phyloP scores from a whole-genome alignment of 805 yeast genomes.

The Wickerhamomyces bovis region DNA sequence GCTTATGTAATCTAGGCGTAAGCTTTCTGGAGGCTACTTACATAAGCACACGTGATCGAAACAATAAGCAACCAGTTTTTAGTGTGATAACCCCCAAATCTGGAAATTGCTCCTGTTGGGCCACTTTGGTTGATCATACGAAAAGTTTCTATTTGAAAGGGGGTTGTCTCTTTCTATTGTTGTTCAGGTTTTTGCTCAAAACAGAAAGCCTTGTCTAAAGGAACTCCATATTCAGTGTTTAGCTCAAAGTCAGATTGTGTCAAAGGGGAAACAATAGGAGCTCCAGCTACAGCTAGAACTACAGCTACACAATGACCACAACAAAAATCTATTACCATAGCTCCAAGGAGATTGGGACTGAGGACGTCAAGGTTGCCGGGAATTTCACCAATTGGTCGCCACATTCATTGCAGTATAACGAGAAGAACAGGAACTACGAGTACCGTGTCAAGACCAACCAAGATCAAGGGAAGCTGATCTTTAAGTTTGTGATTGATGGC shows the following conservation, averaged over 20 bases:
- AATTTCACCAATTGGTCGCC: conserved; percentile 31
- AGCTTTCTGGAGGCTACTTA: no score
- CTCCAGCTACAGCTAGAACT: neutral
- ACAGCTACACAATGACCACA: neutral
- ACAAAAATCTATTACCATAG: conserved; percentile 13
- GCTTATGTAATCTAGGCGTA: no score
- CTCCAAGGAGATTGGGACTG: conserved; percentile 5
- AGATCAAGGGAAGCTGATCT: conserved; percentile 13
- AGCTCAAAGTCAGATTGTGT: neutral
- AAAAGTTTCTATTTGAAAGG: neutral
- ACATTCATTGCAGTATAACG: conserved; percentile 10
- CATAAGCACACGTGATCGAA: no score
- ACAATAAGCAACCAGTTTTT: no score
- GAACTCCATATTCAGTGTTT: no score
- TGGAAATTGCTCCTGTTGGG: neutral
- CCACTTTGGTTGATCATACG: neutral
- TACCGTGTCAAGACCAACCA: conserved; percentile 6
- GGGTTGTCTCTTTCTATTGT: neutral
- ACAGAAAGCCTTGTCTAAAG: no score
- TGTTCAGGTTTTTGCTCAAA: no score
- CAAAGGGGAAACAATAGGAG: neutral
- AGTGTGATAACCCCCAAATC: neutral
- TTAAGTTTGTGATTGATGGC: conserved; percentile 21
- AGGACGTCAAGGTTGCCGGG: conserved; percentile 30
- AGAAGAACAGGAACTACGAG: conserved; percentile 3